Base-by-base conservation (phyloP, 768 basidiomycete genomes). In the Pisolithus albus region DNA sequence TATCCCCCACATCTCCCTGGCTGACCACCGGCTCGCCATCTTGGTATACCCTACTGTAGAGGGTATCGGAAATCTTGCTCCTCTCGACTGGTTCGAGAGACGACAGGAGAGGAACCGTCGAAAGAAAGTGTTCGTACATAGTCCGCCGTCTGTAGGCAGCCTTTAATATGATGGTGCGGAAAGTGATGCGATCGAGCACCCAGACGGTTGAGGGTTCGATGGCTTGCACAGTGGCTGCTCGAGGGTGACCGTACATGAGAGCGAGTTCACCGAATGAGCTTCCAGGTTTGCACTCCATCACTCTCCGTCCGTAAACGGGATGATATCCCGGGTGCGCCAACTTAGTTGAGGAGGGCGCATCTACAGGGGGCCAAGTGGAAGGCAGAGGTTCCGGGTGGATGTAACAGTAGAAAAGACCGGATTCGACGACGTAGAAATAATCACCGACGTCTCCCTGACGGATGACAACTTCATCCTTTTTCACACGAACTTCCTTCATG, bases 371-470 rank as follows among this genome's bases (percentile, higher is more conserved):
- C 78, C 82, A 84, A 30, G 77, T 70, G 0, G 80, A 78, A 2
- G 84, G 82, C 16, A 83, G 69, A 6, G 82, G 81, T 44, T 84
- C 86, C 4, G 80, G 77, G 49, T 78, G 81, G 57, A 86, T 83
- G 67, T 84, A 97, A 66, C 92, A 88, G 59, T 93, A 78, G 55
- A 98, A 75, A 52, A 82, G 71, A 2, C 96, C 96, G 41, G 79
- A 77, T 70, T 98, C 96, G 56, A 98, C 92, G 49, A 97, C 90
- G 69, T 99, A 99, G 68, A 97, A 98, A 70, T 84, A 93, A 61
- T 97, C 94, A 49, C 96, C 96, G 18, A 91, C 88, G 59, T 96
- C 94, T 44, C 96, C 96, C 68, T 99, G 96, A 46, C 88, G 82
- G 59, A 99, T 97, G 55, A 99, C 86, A n/a, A 94, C 84, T 58